Evolutionary conservation across 2,329 filamentous ascomycete species (phyloP).

Genomic region (Colletotrichum somersetense): DNA sequence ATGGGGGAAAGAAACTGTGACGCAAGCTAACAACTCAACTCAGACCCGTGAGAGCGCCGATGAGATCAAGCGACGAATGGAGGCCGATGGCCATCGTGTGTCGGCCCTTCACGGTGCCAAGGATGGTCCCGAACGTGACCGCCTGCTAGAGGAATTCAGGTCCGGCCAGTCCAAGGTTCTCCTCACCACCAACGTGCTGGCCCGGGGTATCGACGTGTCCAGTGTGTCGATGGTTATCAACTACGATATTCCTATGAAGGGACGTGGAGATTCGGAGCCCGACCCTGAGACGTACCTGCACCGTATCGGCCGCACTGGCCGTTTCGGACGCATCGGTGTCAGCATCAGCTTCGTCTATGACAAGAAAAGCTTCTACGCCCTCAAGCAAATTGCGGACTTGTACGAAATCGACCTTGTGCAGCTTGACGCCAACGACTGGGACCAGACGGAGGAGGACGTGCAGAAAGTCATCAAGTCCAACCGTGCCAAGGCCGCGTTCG

Average conservation of each 20-base stretch:
- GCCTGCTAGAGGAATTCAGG: slow-evolving; percentile 88
- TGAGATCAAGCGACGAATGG: slow-evolving; percentile 89
- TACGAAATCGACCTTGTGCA: slow-evolving; percentile 86
- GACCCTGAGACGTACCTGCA: slow-evolving; percentile 98
- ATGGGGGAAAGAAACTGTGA: not conserved
- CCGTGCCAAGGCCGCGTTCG: slow-evolving; percentile 68
- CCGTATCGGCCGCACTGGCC: slow-evolving; percentile 95
- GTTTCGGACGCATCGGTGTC: slow-evolving; percentile 96
- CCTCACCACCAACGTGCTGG: slow-evolving; percentile 96
- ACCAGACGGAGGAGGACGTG: slow-evolving; percentile 85
- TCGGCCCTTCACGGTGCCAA: slow-evolving; percentile 90
- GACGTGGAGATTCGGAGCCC: slow-evolving; percentile 81
- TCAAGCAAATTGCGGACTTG: slow-evolving; percentile 82
- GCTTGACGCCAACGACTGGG: slow-evolving; percentile 90
- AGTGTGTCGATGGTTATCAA: slow-evolving; percentile 98
- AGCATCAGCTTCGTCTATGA: slow-evolving; percentile 96
- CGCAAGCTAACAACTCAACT: slow-evolving; percentile 12
- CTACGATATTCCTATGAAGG: slow-evolving; percentile 87
- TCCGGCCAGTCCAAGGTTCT: slow-evolving; percentile 91
- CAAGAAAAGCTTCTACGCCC: slow-evolving; percentile 81
- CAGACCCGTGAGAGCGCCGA: slow-evolving; percentile 88
- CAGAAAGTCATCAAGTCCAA: slow-evolving; percentile 84
- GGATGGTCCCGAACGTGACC: slow-evolving; percentile 85
- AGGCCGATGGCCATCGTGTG: slow-evolving; percentile 89
- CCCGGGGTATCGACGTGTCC: slow-evolving; percentile 92